Evolutionary conservation across 2,329 filamentous ascomycete genomes (phyloP).

Genomic region (Sporothrix curviconia): DNA sequence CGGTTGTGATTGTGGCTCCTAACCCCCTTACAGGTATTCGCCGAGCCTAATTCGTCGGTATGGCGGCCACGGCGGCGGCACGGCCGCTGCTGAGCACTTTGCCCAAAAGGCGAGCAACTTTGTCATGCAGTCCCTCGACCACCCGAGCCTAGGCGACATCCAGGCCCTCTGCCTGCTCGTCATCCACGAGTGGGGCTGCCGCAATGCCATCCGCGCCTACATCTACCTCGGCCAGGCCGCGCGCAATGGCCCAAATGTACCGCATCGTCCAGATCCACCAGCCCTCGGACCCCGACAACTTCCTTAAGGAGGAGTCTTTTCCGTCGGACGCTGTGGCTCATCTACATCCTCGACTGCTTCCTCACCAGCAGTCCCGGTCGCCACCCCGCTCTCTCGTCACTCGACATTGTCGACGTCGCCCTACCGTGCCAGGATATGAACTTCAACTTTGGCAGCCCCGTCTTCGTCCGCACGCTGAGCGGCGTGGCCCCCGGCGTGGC

Average conservation of each 20-base stretch:
- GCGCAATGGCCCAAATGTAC: conserved; percentile 60
- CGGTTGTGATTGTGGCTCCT: neutral
- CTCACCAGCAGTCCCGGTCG: conserved; percentile 56
- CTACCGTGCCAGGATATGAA: conserved; percentile 56
- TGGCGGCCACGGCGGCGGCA: conserved; percentile 45
- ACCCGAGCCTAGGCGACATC: conserved; percentile 54
- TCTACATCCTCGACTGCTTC: conserved; percentile 58
- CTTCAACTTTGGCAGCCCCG: conserved; percentile 56
- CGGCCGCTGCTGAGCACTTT: conserved; percentile 52
- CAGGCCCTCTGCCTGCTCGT: conserved; percentile 55
- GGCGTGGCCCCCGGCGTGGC: conserved; percentile 34
- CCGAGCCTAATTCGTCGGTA: conserved; percentile 51
- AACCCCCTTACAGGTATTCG: conserved; percentile 41
- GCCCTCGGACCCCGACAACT: conserved; percentile 48
- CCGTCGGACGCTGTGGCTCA: conserved; percentile 56
- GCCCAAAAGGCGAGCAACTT: conserved; percentile 50
- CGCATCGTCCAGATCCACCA: conserved; percentile 50
- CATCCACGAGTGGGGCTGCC: conserved; percentile 57
- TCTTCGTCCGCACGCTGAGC: conserved; percentile 50
- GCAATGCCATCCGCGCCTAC: conserved; percentile 57
- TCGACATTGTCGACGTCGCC: conserved; percentile 49
- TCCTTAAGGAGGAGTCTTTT: conserved; percentile 55
- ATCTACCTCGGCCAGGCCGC: conserved; percentile 56
- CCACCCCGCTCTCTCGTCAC: conserved; percentile 47
- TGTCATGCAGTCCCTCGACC: conserved; percentile 53